Percentiles rank a stretch among this genome's conserved stretches.
phyloP scores from a whole-genome alignment of 441 rosid genomes.

The Populus trichocarpa region DNA sequence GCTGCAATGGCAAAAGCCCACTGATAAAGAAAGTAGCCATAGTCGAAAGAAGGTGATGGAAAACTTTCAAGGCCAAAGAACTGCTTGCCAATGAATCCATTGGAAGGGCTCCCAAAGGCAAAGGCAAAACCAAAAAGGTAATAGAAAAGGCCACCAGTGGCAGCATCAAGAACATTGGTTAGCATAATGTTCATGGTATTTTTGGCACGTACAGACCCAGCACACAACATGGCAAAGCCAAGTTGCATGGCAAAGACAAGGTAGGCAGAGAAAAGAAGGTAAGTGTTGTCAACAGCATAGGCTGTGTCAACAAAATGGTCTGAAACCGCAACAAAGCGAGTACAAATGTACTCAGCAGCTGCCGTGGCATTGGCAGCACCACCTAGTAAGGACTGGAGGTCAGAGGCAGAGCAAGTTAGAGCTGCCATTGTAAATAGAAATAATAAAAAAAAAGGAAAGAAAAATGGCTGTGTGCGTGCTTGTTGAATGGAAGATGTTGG shows the following conservation, averaged over 20 bases:
- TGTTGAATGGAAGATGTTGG: neutral
- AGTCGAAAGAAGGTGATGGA: slow-evolving; percentile 32
- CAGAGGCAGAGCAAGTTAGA: slow-evolving; percentile 27
- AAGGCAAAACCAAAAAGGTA: slow-evolving; percentile 49
- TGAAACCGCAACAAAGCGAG: slow-evolving; percentile 26
- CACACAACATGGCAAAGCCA: slow-evolving; percentile 55
- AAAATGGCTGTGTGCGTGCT: neutral
- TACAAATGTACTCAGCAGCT: slow-evolving; percentile 37
- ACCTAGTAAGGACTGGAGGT: slow-evolving; percentile 23
- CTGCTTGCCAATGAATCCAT: slow-evolving; percentile 44
- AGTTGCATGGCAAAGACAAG: slow-evolving; percentile 54
- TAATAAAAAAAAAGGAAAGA: neutral
- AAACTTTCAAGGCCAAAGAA: slow-evolving; percentile 33
- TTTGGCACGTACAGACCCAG: slow-evolving; percentile 43
- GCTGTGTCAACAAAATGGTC: slow-evolving; percentile 27
- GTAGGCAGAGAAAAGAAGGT: slow-evolving; percentile 48
- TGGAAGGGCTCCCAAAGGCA: slow-evolving; percentile 42
- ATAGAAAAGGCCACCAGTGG: slow-evolving; percentile 45
- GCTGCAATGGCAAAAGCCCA: slow-evolving; percentile 56
- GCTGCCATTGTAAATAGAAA: neutral
- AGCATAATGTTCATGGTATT: slow-evolving; percentile 33
- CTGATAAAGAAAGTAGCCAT: slow-evolving; percentile 38
- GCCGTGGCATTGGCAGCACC: slow-evolving; percentile 22
- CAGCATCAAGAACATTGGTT: slow-evolving; percentile 53
- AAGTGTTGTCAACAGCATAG: slow-evolving; percentile 42